Conservation (phyloP, 1,284 basidiomycete genomes). For the Ustilago xerochloae region DNA sequence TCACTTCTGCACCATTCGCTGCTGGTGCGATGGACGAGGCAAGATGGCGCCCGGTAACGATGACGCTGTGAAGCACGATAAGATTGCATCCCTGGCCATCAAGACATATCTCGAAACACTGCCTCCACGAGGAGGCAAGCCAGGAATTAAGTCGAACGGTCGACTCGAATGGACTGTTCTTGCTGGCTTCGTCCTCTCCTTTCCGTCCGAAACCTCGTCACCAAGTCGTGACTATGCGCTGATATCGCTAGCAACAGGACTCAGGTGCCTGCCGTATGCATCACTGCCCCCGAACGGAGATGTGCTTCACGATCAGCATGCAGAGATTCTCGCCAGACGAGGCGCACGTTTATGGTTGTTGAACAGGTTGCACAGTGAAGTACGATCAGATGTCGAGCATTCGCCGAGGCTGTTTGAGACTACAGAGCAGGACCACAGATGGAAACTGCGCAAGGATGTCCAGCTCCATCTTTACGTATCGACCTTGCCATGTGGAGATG, state of each 20-base stretch:
- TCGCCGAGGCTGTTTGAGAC: slow-evolving; percentile 9
- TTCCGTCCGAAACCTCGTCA: background rate
- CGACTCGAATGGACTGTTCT: slow-evolving; percentile 55
- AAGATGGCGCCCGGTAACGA: background rate
- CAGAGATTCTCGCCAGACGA: slow-evolving; percentile 85
- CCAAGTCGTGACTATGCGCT: slow-evolving; percentile 10
- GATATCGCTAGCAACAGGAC: slow-evolving; percentile 82
- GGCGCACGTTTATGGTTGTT: slow-evolving; percentile 84
- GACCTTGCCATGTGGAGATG: slow-evolving; percentile 78
- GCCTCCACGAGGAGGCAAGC: slow-evolving; percentile 47
- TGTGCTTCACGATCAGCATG: slow-evolving; percentile 86
- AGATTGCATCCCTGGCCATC: slow-evolving; percentile 24
- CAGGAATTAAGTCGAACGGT: slow-evolving; percentile 32
- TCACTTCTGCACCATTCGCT: background rate
- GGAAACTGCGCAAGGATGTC: slow-evolving; percentile 73
- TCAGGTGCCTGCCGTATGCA: slow-evolving; percentile 81
- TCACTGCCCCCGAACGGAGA: slow-evolving; percentile 80
- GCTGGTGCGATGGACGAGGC: background rate
- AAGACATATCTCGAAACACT: slow-evolving; percentile 22
- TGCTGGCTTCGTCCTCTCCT: slow-evolving; percentile 40
- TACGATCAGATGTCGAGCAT: background rate
- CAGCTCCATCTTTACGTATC: slow-evolving; percentile 82
- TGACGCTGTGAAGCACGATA: slow-evolving; percentile 15
- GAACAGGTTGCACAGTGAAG: slow-evolving; percentile 73
- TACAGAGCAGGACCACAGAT: slow-evolving; percentile 58